Percentiles rank a stretch among this genome's conserved stretches.
Evolutionary conservation across 495 filamentous ascomycete species (phyloP).

Genomic region (Neurospora cerealis): DNA sequence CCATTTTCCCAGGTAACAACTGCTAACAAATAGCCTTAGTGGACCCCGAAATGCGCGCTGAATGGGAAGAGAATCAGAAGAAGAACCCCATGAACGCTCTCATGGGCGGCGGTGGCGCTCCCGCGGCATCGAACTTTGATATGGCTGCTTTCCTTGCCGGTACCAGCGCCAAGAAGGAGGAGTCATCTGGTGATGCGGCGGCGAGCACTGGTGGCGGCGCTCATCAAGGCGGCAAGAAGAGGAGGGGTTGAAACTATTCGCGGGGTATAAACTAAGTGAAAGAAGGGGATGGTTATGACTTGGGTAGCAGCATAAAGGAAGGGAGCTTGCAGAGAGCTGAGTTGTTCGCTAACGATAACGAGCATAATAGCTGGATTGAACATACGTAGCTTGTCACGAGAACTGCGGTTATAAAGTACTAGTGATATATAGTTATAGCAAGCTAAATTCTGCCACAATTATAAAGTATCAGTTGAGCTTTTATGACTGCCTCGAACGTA

Average conservation of each 20-base stretch:
- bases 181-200: constrained; percentile 7
- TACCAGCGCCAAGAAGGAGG: constrained; percentile 19
- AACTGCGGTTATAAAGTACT: rapidly evolving
- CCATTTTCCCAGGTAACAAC: not conserved
- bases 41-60: constrained; percentile 87
- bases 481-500: too few species aligned
- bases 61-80: constrained; percentile 86
- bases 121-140: constrained; percentile 52
- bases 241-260: not conserved
- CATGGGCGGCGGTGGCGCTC: constrained; percentile 32
- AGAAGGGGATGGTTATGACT: not conserved
- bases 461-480: too few species aligned
- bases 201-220: not conserved
- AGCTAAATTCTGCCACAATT: too few species aligned
- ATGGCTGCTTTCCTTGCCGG: constrained; percentile 75
- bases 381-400: not conserved
- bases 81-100: constrained; percentile 50
- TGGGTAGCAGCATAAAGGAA: not conserved
- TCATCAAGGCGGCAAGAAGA: not conserved
- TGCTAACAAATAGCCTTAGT: constrained; percentile 41
- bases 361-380: not conserved
- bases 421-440: not conserved
- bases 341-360: not conserved
- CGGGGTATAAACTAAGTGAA: not conserved
- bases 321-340: not conserved